Conservation (phyloP, 768 basidiomycete genomes). For the Lanmaoa rubissima region DNA sequence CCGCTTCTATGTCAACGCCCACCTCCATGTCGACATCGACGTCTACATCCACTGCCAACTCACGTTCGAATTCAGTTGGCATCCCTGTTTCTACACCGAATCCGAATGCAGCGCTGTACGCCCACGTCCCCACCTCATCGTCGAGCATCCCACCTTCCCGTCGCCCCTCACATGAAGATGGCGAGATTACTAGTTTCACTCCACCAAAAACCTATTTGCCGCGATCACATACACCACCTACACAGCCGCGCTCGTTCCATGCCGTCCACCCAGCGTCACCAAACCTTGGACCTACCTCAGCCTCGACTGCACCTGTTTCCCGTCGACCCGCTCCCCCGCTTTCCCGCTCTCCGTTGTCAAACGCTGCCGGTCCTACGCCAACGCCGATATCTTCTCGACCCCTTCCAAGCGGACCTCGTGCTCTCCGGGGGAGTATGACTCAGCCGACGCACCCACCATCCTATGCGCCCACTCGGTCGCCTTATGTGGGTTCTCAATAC, state of each 20-base stretch:
- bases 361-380: slow-evolving; percentile 14
- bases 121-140: background rate
- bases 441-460: slow-evolving; percentile 23
- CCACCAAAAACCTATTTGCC: slow-evolving; percentile 37
- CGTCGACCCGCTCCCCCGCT: slow-evolving; percentile 33
- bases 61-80: slow-evolving; percentile 28
- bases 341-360: slow-evolving; percentile 31
- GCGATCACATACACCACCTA: slow-evolving; percentile 45
- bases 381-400: slow-evolving; percentile 32
- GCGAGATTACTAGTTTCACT: slow-evolving; percentile 45
- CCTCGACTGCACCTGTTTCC: slow-evolving; percentile 21
- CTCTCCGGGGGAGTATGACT: slow-evolving; percentile 32
- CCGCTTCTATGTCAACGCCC: slow-evolving; percentile 11
- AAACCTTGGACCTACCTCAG: slow-evolving; percentile 22
- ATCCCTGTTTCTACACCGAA: slow-evolving; percentile 7
- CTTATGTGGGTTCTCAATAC: slow-evolving; percentile 32
- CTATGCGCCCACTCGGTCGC: slow-evolving; percentile 17
- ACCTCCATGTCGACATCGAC: slow-evolving; percentile 22
- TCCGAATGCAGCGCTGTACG: background rate
- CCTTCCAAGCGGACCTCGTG: slow-evolving; percentile 40
- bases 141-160: slow-evolving; percentile 19
- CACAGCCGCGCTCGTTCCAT: slow-evolving; percentile 47
- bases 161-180: slow-evolving; percentile 49
- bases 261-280: slow-evolving; percentile 27
- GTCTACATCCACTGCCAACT: slow-evolving; percentile 21